Percentiles rank a stretch among this genome's conserved stretches.
phyloP scores from a whole-genome alignment of 2,329 filamentous ascomycete genomes.

The Waltergamsia citrina region DNA sequence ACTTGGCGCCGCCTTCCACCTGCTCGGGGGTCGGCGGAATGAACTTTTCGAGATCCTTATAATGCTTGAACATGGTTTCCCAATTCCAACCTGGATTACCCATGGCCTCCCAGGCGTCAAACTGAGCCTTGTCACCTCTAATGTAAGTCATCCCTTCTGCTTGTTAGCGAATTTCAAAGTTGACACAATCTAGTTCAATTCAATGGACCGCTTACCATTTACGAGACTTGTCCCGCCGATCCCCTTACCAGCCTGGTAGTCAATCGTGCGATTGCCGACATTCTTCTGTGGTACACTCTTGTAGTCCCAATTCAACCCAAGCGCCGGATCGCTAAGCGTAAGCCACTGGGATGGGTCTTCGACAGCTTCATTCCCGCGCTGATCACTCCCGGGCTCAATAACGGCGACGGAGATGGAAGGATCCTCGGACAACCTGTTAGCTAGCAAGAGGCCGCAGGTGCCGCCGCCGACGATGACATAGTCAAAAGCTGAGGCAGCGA shows the following conservation, averaged over 20 bases:
- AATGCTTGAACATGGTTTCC: constrained; percentile 33
- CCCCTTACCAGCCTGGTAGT: constrained; percentile 23
- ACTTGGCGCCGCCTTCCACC: constrained; percentile 21
- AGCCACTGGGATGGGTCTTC: constrained; percentile 16
- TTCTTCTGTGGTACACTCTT: constrained; percentile 17
- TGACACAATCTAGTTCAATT: too few species aligned
- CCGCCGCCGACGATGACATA: constrained; percentile 28
- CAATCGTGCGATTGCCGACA: constrained; percentile 19
- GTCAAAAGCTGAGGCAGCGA: constrained; percentile 13
- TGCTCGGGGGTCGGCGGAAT: constrained; percentile 22
- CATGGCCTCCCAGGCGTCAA: constrained; percentile 31
- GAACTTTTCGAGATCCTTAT: constrained; percentile 30
- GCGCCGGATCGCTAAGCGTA: constrained; percentile 8
- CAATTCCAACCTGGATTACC: constrained; percentile 36
- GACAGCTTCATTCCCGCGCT: constrained; percentile 21
- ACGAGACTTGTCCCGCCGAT: constrained; percentile 29
- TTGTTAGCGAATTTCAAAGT: not conserved
- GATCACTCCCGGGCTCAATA: constrained; percentile 25
- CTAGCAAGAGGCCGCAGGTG: constrained; percentile 23
- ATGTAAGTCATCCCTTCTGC: constrained; percentile 34
- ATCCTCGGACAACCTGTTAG: constrained; percentile 24
- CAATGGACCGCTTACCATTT: constrained; percentile 27
- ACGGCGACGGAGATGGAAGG: constrained; percentile 20
- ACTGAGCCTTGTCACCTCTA: constrained; percentile 28
- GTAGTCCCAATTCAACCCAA: constrained; percentile 22